Percentiles rank a stretch among this genome's conserved stretches.
Conservation (phyloP, 2,329 filamentous ascomycete genomes). For the Paecilomyces variotii region DNA sequence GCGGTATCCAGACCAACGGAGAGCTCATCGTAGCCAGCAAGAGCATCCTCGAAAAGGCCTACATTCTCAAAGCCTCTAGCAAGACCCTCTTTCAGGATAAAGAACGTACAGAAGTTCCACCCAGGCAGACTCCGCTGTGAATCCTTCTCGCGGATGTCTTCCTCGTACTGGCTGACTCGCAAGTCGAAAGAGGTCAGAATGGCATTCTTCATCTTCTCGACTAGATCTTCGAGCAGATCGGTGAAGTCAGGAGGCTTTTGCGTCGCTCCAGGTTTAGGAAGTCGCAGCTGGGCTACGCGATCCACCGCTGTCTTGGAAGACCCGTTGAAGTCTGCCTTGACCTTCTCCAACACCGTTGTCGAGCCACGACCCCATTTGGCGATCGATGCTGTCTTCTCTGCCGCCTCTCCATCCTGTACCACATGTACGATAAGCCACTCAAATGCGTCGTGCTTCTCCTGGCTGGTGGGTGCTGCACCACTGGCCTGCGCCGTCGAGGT, state of each 20-base stretch:
- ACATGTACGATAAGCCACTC: conserved; percentile 95
- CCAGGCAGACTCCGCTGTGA: conserved; percentile 77
- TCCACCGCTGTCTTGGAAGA: conserved; percentile 65
- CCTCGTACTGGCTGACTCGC: conserved; percentile 88
- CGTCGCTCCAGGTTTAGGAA: conserved; percentile 45
- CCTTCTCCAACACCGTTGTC: conserved; percentile 78
- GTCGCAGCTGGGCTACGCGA: conserved; percentile 74
- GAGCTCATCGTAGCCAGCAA: conserved; percentile 92
- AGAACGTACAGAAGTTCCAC: conserved; percentile 99
- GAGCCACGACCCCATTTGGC: conserved; percentile 73
- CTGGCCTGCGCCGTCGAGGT: conserved; percentile 48
- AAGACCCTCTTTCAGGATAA: conserved; percentile 91
- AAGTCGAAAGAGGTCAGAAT: conserved; percentile 87
- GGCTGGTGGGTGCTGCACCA: conserved; percentile 45
- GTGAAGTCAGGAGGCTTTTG: conserved; percentile 72
- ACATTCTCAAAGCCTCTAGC: conserved; percentile 94
- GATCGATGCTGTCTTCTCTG: conserved; percentile 57
- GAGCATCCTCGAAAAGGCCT: conserved; percentile 86
- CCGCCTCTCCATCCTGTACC: conserved; percentile 64
- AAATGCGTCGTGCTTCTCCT: conserved; percentile 92
- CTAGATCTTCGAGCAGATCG: conserved; percentile 73
- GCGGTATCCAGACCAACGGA: conserved; percentile 78
- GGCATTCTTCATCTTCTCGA: conserved; percentile 76
- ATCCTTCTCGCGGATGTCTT: conserved; percentile 93
- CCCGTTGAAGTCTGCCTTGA: conserved; percentile 83